Base-by-base conservation (phyloP, 192 early-diverging fungal species). In the Funneliformis geosporum region DNA sequence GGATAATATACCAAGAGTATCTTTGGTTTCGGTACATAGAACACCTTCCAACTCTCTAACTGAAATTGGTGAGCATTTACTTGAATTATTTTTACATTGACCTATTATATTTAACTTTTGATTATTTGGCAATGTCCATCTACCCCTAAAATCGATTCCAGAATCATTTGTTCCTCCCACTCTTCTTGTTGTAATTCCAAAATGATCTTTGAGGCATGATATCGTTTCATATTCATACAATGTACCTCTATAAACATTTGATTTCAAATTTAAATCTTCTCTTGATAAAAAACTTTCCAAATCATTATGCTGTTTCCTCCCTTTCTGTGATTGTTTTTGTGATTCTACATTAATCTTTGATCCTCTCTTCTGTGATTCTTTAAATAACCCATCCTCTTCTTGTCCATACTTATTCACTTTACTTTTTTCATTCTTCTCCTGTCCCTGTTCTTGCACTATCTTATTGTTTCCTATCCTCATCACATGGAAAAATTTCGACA, bases 141-240 rank as follows among this genome's bases (percentile, higher is more conserved):
- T 8, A 10, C 77, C 77, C 9, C 77, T 66, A 59, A 79, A 79
- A 65, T 79, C 77, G 46, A 79, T 60, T 5, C 77, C 77, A n/a
- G 25, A 14, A 70, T 79, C 77, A 69, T 43, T 25, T 69, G 66
- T 9, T 69, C 42, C 39, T 18, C 77, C 77, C 2, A 39, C 33
- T 43, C 67, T 43, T 23, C 50, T 33, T 67, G 66, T 23, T 38
- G 33, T 39, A n/a, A 79, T 69, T 18, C 67, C 67, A 70, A 79
- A 69, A 38, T 38, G 5, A 14, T 69, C 59, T 79, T 79, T 7
- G 21, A 79, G 43, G 14, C 77, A 79, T 33, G 43, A 1, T 9
- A 79, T 69, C 0, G 77, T 79, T 23, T 79, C 66, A 60, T 79
- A 79, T 70, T 79, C 77, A 60, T 79, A 79, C 39, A 79, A 60